Percentiles rank a stretch among this genome's conserved stretches.
phyloP scores from a whole-genome alignment of 169 alveolate genomes.

The Eimeria falciformis region DNA sequence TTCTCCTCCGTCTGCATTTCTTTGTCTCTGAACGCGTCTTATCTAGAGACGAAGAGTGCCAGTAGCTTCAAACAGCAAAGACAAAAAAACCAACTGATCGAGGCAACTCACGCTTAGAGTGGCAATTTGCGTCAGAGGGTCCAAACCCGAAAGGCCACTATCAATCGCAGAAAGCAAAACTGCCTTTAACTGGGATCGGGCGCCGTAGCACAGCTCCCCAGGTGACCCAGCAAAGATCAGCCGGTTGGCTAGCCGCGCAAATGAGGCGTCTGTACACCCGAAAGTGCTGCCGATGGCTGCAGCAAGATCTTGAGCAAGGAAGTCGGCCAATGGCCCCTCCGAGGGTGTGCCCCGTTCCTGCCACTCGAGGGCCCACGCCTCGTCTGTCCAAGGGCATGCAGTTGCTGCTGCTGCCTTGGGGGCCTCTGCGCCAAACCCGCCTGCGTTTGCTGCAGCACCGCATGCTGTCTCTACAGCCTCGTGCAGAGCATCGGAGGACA shows the following conservation, averaged over 20 bases:
- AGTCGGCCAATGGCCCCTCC: background rate
- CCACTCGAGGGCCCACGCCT: conserved; percentile 4
- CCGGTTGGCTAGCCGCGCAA: background rate
- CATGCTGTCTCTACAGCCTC: conserved; percentile 1
- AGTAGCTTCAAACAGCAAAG: conserved; percentile 1
- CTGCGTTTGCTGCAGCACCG: background rate
- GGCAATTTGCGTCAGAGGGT: background rate
- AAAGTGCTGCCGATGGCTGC: background rate
- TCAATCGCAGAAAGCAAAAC: background rate
- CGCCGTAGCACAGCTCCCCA: background rate
- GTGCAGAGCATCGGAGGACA: conserved; percentile 8
- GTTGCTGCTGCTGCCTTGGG: background rate
- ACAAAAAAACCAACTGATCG: background rate
- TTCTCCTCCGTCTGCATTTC: too few relatives aligned
- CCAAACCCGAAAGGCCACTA: background rate
- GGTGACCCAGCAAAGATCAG: background rate
- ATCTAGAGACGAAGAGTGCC: too few relatives aligned
- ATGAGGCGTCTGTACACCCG: conserved; percentile 11
- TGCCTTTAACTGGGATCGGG: background rate
- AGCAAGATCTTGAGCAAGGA: background rate
- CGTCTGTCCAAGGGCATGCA: background rate
- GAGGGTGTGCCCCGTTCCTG: background rate
- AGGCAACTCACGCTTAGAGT: background rate
- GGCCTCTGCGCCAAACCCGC: background rate
- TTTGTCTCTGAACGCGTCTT: too few relatives aligned